Evolutionary conservation across 257 asterid genomes (phyloP), one percentile per base, ranked within the genome.

Genomic region (Lantana camara): DNA sequence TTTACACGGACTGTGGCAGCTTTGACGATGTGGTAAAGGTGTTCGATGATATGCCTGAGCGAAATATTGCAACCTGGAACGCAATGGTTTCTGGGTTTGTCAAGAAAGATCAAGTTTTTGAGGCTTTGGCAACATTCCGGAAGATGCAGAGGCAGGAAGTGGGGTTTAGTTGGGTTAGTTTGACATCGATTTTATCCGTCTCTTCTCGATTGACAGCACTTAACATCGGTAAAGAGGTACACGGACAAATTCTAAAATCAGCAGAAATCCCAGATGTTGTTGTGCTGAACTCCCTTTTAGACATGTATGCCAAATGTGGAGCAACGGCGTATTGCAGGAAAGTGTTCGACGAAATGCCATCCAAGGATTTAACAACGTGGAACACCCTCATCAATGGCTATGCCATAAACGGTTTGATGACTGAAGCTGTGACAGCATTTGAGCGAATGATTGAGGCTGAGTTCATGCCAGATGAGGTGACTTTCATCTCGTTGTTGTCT

Each of bases 221-320:
- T 63, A 55, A 74, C 49, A 49, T 59, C 34, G 86, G 84, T 41
- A 80, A 76, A 73, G 84, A 80, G 56, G 64, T 73, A 19, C 84
- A 83, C 16, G 70, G 68, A 8, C 84, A 64, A 69, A 77, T 77
- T 6, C 0, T 80, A 23, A 83, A 72, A 70, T 79, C 82, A 17
- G 20, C 41, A 12, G 56, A 68, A 67, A 11, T 13, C 60, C 82
- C 82, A 1, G 84, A 80, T 61, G 53, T 80, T 50, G 30, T 46
- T 24, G 72, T 79, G 49, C 29, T 73, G 38, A 84, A 81, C 46
- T 73, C 82, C 0, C 74, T 81, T 29, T 41, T 81, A 63, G 91
- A 79, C 70, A 74, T 79, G 82, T 75, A 84, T 29, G 83, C 75
- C 0, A 84, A 81, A 75, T 79, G 84, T 70, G 85, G 85, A 53